Evolutionary conservation across 2,329 filamentous ascomycete species (phyloP).

Genomic region (Fusarium decemcellulare): DNA sequence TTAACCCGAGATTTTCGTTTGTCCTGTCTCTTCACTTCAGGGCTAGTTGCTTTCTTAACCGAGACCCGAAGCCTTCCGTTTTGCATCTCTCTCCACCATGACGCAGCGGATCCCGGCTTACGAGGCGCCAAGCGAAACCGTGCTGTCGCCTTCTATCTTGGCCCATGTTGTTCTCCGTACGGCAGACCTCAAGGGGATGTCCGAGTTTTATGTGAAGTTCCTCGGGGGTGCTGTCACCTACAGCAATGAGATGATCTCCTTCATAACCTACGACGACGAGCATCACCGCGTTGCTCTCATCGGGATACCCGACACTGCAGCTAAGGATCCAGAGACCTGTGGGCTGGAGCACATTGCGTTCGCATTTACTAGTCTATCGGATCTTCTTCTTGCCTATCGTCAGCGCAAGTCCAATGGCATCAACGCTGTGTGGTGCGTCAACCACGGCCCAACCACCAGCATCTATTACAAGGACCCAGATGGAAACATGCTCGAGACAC

Average conservation of each 20-base stretch:
- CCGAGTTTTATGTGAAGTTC: background rate
- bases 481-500: slow-evolving; percentile 24
- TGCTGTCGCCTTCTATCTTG: background rate
- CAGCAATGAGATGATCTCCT: background rate
- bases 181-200: background rate
- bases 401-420: slow-evolving; percentile 1
- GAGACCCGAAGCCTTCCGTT: too few relatives aligned
- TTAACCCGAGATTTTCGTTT: too few relatives aligned
- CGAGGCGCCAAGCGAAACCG: background rate
- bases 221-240: background rate
- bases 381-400: background rate
- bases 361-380: background rate
- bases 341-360: background rate
- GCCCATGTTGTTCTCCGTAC: background rate
- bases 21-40: too few relatives aligned
- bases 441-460: slow-evolving; percentile 29
- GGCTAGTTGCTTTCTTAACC: too few relatives aligned
- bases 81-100: too few relatives aligned
- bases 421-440: slow-evolving; percentile 21
- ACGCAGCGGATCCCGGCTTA: background rate
- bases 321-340: background rate
- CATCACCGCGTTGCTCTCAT: background rate
- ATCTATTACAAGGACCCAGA: slow-evolving; percentile 31
- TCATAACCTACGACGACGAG: slow-evolving; percentile 1
- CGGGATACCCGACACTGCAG: background rate